Evolutionary conservation across 345 rosid species (phyloP), one percentile per base, ranked within the genome.

Genomic region (Populus alba): DNA sequence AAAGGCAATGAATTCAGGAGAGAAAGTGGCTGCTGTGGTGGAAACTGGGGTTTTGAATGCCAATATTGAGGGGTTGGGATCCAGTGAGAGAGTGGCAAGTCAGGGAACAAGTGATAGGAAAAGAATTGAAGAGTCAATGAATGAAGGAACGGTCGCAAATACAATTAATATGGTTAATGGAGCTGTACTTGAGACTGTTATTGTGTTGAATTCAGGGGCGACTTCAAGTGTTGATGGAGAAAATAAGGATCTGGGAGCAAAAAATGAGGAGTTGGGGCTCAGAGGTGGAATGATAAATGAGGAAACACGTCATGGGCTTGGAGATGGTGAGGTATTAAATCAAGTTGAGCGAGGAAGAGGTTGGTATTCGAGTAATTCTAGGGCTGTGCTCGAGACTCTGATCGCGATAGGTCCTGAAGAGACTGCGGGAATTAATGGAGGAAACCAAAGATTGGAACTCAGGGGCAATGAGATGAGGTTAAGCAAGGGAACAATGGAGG

Each of bases 321-420:
- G 49, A 77, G 55, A 74, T 73, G 79, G 45, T 10, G 84, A 78
- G 31, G 74, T 68, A 77, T 22, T 49, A 23, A 53, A 65, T 29
- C 67, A 70, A 71, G 83, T 72, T 69, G 82, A 63, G 84, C 81
- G 73, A 80, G 76, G 80, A 29, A 75, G 71, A 73, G 66, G 75
- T 51, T 72, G 22, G 65, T 74, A 31, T 72, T 80, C 81, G 33
- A 51, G 67, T 73, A 76, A 31, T 65, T 65, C 51, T 63, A 73
- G 53, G 65, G 75, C 29, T 70, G 85, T 73, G 73, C 45, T 8
- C 7, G 88, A 85, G 85, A 80, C 82, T 5, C 79, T 79, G 61
- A 75, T 76, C 76, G 57, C 43, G 38, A 81, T 85, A 61, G 82
- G 82, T 76, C 59, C 77, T 18, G 79, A 83, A 43, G 85, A 86